Base-by-base conservation (phyloP, 768 basidiomycete genomes). In the Leccinum longicurvipes region DNA sequence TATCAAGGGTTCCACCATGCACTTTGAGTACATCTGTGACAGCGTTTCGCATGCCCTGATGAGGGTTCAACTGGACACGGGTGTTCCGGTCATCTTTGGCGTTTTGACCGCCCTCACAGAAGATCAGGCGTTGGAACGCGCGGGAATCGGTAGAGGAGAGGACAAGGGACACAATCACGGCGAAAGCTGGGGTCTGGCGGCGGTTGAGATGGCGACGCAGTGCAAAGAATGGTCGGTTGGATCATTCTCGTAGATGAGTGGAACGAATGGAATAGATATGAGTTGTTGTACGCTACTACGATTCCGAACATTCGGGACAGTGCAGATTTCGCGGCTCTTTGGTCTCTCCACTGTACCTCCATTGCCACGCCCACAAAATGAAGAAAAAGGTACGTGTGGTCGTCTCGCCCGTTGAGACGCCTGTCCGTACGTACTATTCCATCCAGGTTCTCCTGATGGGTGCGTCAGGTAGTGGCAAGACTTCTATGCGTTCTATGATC, bases 11-110 rank as follows among this genome's bases (percentile, higher is more conserved):
- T 79, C 85, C 1, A 98, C 97, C 17, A 97, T 97, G 93, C 97
- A 99, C 76, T 99, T 98, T 72, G 97, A 99, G 72, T 99, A 99
- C 80, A 99, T 98, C 72, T 91, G 83, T 72, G 93, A 98, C 65
- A 84, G 86, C 58, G 95, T 98, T 56, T 86, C 93, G 41, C 90
- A 98, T 64, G 94, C 87, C 44, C 78, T 99, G 60, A 99, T 98
- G 97, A 83, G 82, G 65, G 84, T 98, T 21, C 93, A 96, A 74
- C 77, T 98, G 63, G 96, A 98, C 72, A 86, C 90, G 1, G 93
- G 93, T 15, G 84, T 91, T 23, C 97, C 97, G 1, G 91, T 98
- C 65, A 87, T 99, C 62, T 98, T 98, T 72, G 97, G 97, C 41
- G 93, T 99, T 25, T 75, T 99, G 68, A 99, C 95, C 19, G 91